These are phyloP conservation scores for Ogataea corticis DNA, from an alignment of 805 yeast species.

Conservation along the genomic window DNA sequence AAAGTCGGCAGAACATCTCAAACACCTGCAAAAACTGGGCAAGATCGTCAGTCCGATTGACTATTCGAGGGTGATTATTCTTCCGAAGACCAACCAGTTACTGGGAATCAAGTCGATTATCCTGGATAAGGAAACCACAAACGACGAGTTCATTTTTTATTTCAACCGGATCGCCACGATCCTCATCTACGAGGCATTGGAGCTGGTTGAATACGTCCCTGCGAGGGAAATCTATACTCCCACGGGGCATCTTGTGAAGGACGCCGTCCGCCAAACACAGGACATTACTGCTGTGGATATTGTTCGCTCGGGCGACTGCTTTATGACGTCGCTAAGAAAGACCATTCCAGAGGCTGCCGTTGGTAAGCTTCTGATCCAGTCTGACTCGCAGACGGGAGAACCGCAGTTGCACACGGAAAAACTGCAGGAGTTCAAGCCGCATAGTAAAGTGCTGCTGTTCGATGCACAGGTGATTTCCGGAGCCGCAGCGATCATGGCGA, in stretches of 20 bases:
- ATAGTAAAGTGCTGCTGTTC: conserved; percentile 59
- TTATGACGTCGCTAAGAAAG: conserved; percentile 73
- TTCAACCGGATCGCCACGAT: conserved; percentile 80
- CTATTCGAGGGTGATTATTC: conserved; percentile 35
- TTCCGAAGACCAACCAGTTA: conserved; percentile 64
- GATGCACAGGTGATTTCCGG: conserved; percentile 92
- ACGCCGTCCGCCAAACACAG: conserved; percentile 39
- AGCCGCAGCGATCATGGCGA: conserved; percentile 93
- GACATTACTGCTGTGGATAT: conserved; percentile 72
- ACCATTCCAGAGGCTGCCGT: conserved; percentile 75
- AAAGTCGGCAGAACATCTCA: conserved; percentile 69
- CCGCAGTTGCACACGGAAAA: conserved; percentile 87
- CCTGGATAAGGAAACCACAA: conserved; percentile 50
- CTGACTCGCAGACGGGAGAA: conserved; percentile 88
- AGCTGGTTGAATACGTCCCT: conserved; percentile 46
- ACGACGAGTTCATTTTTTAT: conserved; percentile 83
- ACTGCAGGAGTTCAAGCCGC: conserved; percentile 48
- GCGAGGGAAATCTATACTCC: conserved; percentile 41
- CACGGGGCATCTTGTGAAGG: conserved; percentile 27
- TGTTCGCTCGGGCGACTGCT: conserved; percentile 91
- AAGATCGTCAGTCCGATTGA: conserved; percentile 35
- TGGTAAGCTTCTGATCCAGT: conserved; percentile 85
- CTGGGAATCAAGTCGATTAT: conserved; percentile 71
- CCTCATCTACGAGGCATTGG: conserved; percentile 68
- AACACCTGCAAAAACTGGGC: conserved; percentile 61